Evolutionary conservation across 2,329 filamentous ascomycete species (phyloP).

Genomic region (Cytospora chrysosperma): DNA sequence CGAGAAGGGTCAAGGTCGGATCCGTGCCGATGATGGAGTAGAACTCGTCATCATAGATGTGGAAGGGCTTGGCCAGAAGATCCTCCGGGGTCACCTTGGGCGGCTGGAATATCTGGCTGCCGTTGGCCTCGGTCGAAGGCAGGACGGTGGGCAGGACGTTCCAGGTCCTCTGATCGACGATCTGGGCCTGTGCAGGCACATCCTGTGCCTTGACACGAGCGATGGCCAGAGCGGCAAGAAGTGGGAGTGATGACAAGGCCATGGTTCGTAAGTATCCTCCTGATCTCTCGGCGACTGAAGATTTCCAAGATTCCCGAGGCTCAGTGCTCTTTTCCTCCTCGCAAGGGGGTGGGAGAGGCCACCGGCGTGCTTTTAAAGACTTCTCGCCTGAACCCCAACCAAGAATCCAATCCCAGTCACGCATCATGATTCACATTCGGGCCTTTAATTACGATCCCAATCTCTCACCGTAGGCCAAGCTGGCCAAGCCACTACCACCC

Average conservation of each 20-base stretch:
- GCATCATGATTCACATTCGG: neutral
- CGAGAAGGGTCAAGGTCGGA: constrained; percentile 51
- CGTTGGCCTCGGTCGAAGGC: constrained; percentile 38
- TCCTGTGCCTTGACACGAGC: constrained; percentile 11
- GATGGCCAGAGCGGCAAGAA: constrained; percentile 19
- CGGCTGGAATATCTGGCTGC: constrained; percentile 42
- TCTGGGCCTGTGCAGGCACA: constrained; percentile 39
- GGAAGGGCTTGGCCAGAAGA: constrained; percentile 40
- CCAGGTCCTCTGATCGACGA: constrained; percentile 45
- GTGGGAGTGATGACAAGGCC: constrained; percentile 20
- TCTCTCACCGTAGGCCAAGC: neutral
- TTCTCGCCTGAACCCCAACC: neutral
- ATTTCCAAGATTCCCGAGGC: neutral
- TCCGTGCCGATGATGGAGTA: constrained; percentile 47
- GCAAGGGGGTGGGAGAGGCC: neutral
- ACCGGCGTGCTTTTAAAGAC: constrained; percentile 1
- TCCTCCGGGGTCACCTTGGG: constrained; percentile 41
- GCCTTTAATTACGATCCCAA: neutral
- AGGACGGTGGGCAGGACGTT: constrained; percentile 41
- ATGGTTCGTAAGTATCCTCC: constrained; percentile 16
- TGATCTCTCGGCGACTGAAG: neutral
- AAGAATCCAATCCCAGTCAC: too few species aligned
- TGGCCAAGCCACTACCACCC: neutral
- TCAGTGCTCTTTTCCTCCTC: neutral
- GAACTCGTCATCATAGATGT: constrained; percentile 53